These are phyloP conservation scores for Penicillium cosmopolitanum DNA, from an alignment of 495 filamentous ascomycete genomes.

Conservation along the genomic window DNA sequence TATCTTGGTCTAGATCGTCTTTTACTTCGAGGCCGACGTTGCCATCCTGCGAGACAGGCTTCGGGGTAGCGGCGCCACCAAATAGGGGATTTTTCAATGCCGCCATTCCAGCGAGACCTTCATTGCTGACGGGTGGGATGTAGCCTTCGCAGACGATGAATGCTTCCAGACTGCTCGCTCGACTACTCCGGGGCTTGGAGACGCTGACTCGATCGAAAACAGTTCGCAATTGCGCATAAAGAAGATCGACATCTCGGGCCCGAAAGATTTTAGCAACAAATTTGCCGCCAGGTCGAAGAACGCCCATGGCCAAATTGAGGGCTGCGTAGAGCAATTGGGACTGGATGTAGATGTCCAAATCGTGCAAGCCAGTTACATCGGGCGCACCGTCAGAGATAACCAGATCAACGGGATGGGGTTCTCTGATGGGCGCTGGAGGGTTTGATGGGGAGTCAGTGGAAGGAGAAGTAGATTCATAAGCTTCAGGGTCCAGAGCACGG, in stretches of 20 bases:
- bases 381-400: constrained; percentile 95
- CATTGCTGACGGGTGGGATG: constrained; percentile 49
- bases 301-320: constrained; percentile 87
- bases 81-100: constrained; percentile 52
- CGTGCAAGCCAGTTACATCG: constrained; percentile 94
- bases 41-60: constrained; percentile 53
- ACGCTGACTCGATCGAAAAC: constrained; percentile 88
- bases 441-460: constrained; percentile 24
- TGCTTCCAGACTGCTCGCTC: constrained; percentile 93
- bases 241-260: constrained; percentile 86
- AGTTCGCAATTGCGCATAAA: constrained; percentile 88
- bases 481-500: constrained; percentile 77
- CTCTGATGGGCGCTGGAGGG: constrained; percentile 42
- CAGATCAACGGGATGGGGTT: constrained; percentile 78
- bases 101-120: constrained; percentile 38
- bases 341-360: constrained; percentile 97
- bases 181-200: constrained; percentile 88
- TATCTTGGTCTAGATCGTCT: constrained; percentile 48
- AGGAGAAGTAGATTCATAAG: constrained; percentile 58
- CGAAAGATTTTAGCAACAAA: constrained; percentile 99
- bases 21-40: constrained; percentile 66
- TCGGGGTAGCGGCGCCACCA: constrained; percentile 41
- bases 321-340: constrained; percentile 93
- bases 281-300: constrained; percentile 87
- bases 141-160: constrained; percentile 96